Evolutionary conservation across 1,139 yeast species (phyloP).

Genomic region (Saccharomycopsis hybrid): DNA sequence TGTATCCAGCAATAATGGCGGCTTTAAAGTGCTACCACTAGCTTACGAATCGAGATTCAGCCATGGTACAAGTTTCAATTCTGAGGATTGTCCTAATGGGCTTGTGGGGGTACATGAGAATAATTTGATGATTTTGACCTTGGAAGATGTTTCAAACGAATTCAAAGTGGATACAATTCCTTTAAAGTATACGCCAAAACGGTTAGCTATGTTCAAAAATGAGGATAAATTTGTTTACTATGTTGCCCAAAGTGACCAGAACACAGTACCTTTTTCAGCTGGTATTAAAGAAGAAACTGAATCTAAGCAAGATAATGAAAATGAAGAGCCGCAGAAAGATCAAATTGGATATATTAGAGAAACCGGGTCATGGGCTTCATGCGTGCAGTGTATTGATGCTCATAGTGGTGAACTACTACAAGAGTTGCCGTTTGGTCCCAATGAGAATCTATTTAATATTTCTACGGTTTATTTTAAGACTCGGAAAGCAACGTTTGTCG

Average conservation of each 20-base stretch:
- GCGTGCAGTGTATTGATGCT: conserved; percentile 49
- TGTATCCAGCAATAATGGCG: conserved; percentile 27
- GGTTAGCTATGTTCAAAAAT: conserved; percentile 30
- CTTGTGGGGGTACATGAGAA: conserved; percentile 55
- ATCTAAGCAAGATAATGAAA: background rate
- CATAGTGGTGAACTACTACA: no score
- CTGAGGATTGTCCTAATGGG: conserved; percentile 59
- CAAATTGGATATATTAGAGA: conserved; percentile 13
- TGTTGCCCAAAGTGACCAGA: conserved; percentile 43
- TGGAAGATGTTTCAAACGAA: conserved; percentile 47
- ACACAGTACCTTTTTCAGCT: conserved; percentile 32
- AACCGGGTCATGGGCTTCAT: conserved; percentile 34
- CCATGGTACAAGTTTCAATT: conserved; percentile 46
- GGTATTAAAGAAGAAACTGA: conserved; percentile 23
- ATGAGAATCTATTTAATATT: background rate
- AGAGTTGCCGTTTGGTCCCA: background rate
- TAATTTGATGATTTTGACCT: conserved; percentile 51
- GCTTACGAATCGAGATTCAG: conserved; percentile 29
- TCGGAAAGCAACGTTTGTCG: conserved; percentile 1
- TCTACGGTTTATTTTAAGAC: conserved; percentile 39
- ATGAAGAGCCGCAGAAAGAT: no score
- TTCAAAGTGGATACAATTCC: conserved; percentile 38
- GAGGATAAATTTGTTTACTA: conserved; percentile 31
- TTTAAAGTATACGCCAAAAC: conserved; percentile 50
- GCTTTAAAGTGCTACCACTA: conserved; percentile 41